Conservation (phyloP, 2,329 filamentous ascomycete genomes). For the Lachnellula hyalina region DNA sequence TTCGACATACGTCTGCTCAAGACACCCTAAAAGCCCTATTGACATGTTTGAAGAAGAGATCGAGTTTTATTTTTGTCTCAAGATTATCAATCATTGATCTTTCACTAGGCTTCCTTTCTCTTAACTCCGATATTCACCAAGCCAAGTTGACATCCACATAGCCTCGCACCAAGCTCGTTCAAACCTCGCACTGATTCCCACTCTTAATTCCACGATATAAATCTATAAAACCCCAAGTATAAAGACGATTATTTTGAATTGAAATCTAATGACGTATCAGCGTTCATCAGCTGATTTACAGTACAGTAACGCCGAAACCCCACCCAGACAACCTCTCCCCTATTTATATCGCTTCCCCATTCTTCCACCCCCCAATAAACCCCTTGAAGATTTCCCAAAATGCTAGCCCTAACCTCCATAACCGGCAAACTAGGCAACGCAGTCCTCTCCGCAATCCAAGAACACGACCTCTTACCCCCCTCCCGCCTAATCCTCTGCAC, state of each 20-base stretch:
- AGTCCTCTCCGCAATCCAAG: constrained; percentile 15
- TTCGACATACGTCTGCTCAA: too few relatives aligned
- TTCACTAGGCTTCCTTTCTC: too few relatives aligned
- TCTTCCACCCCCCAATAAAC: neutral
- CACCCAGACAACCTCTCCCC: too few relatives aligned
- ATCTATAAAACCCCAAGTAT: neutral
- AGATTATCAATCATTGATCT: too few relatives aligned
- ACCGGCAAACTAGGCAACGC: constrained; percentile 20
- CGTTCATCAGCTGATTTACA: too few relatives aligned
- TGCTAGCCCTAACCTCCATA: constrained; percentile 17
- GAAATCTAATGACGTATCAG: too few relatives aligned
- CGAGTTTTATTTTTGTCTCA: too few relatives aligned
- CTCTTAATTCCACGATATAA: neutral
- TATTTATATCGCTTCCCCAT: neutral
- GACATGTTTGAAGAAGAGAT: too few relatives aligned
- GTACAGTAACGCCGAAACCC: too few relatives aligned
- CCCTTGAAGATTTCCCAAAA: neutral
- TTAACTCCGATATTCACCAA: too few relatives aligned
- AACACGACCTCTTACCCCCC: constrained; percentile 13
- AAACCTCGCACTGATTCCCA: neutral
- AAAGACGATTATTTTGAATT: neutral
- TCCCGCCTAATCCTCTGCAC: constrained; percentile 18
- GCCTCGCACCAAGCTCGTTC: neutral
- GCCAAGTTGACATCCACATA: neutral
- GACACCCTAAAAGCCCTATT: too few relatives aligned